Conservation (phyloP, 306 rosid genomes). For the Hippophae rhamnoides region DNA sequence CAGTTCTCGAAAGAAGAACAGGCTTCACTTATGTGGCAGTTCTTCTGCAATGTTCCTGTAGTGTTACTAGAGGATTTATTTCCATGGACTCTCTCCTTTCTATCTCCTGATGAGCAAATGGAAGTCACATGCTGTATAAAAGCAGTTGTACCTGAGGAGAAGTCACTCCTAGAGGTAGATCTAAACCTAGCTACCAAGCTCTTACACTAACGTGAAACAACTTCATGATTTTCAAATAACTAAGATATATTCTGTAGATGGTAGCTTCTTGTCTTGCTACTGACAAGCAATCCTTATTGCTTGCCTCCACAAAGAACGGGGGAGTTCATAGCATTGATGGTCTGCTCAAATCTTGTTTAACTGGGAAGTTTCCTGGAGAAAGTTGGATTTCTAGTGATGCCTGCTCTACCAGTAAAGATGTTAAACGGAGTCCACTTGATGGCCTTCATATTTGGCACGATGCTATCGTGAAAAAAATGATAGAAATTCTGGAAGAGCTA, state of each 20-base stretch:
- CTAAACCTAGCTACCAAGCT: constrained; percentile 9
- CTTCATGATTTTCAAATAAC: constrained; percentile 20
- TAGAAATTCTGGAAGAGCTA: constrained; percentile 46
- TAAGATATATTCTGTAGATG: constrained; percentile 45
- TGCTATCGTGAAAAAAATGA: constrained; percentile 58
- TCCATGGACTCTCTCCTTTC: constrained; percentile 59
- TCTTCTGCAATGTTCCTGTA: constrained; percentile 76
- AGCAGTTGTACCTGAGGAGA: constrained; percentile 59
- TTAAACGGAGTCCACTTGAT: constrained; percentile 43
- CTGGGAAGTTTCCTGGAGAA: constrained; percentile 27
- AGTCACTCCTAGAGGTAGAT: constrained; percentile 66
- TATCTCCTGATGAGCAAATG: constrained; percentile 45
- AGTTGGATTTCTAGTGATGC: constrained; percentile 20
- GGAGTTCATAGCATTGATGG: constrained; percentile 30
- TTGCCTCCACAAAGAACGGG: constrained; percentile 20
- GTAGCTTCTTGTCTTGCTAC: constrained; percentile 60
- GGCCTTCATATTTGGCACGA: constrained; percentile 74
- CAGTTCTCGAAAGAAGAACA: constrained; percentile 60
- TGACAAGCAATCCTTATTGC: constrained; percentile 19
- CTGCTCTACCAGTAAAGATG: constrained; percentile 27
- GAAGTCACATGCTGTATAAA: constrained; percentile 48
- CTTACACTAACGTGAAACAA: constrained; percentile 4
- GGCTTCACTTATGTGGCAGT: constrained; percentile 82
- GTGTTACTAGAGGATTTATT: constrained; percentile 54
- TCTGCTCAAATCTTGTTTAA: constrained; percentile 28